These are phyloP conservation scores for Cyclotella atomus DNA, from an alignment of 108 stramenopile genomes.

Conservation along the genomic window DNA sequence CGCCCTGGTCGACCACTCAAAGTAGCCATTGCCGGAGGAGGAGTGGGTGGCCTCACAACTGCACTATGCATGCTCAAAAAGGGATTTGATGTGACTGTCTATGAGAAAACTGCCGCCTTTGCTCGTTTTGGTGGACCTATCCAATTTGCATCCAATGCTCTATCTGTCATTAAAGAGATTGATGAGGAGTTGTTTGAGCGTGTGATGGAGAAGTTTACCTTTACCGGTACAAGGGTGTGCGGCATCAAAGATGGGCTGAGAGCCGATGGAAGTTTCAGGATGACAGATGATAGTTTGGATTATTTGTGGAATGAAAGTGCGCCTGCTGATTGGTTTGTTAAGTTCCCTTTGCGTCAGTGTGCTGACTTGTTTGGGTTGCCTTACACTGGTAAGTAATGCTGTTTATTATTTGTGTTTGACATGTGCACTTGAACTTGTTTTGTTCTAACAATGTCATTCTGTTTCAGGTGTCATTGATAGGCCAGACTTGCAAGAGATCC, in stretches of 20 bases:
- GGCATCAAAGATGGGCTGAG: slow-evolving; percentile 97
- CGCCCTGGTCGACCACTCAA: slow-evolving; percentile 83
- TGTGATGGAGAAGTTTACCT: slow-evolving; percentile 96
- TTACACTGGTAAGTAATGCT: slow-evolving; percentile 68
- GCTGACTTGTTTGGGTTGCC: slow-evolving; percentile 84
- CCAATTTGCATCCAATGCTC: slow-evolving; percentile 96
- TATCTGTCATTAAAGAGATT: slow-evolving; percentile 93
- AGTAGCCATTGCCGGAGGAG: slow-evolving; percentile 94
- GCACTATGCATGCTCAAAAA: slow-evolving; percentile 92
- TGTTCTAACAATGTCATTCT: background rate
- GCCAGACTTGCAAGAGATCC: slow-evolving; percentile 95
- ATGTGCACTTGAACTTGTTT: background rate
- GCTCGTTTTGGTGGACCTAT: slow-evolving; percentile 97
- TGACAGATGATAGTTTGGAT: slow-evolving; percentile 85
- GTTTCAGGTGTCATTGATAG: slow-evolving; percentile 90
- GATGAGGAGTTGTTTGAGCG: slow-evolving; percentile 87
- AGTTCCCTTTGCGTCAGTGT: slow-evolving; percentile 92
- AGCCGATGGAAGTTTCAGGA: slow-evolving; percentile 85
- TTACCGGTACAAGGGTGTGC: slow-evolving; percentile 93
- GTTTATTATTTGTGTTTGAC: background rate
- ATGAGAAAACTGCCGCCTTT: slow-evolving; percentile 94
- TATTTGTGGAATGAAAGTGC: slow-evolving; percentile 84
- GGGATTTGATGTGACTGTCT: slow-evolving; percentile 95
- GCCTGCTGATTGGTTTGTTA: slow-evolving; percentile 95
- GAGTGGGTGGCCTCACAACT: slow-evolving; percentile 92